phyloP scores from a whole-genome alignment of 805 yeast species.

The Saccharomycopsis guyanensis region DNA sequence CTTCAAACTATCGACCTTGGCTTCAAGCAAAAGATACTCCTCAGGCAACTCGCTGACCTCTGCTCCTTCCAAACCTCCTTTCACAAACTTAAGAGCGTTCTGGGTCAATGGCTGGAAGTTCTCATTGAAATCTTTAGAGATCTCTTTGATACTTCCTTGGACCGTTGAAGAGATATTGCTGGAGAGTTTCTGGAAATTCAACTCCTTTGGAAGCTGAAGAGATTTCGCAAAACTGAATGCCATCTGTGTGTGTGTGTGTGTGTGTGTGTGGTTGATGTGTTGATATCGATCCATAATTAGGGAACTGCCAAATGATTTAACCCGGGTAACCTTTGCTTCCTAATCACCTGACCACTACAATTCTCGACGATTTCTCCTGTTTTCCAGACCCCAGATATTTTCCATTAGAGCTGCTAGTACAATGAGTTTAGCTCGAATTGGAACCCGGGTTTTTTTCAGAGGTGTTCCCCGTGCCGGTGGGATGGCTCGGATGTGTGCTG shows the following conservation, averaged over 20 bases:
- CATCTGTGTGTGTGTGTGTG: constrained; percentile 7
- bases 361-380: no score
- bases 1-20: constrained; percentile 57
- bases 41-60: constrained; percentile 67
- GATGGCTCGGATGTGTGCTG: no score
- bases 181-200: constrained; percentile 18
- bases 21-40: constrained; percentile 62
- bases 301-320: no score
- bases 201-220: constrained; percentile 16
- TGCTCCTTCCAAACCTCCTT: constrained; percentile 50
- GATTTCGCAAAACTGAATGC: constrained; percentile 20
- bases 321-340: no score
- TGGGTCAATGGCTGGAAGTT: constrained; percentile 20
- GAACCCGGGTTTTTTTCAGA: no score
- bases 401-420: not conserved
- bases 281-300: no score
- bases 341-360: no score
- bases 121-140: constrained; percentile 15
- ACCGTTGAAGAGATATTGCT: constrained; percentile 14
- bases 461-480: no score
- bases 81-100: constrained; percentile 49
- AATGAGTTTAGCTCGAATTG: not conserved
- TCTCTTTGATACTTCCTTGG: constrained; percentile 18
- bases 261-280: not conserved
- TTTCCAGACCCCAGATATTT: no score